phyloP scores from a whole-genome alignment of 2,329 filamentous ascomycete genomes.

The Colletotrichum shisoi region DNA sequence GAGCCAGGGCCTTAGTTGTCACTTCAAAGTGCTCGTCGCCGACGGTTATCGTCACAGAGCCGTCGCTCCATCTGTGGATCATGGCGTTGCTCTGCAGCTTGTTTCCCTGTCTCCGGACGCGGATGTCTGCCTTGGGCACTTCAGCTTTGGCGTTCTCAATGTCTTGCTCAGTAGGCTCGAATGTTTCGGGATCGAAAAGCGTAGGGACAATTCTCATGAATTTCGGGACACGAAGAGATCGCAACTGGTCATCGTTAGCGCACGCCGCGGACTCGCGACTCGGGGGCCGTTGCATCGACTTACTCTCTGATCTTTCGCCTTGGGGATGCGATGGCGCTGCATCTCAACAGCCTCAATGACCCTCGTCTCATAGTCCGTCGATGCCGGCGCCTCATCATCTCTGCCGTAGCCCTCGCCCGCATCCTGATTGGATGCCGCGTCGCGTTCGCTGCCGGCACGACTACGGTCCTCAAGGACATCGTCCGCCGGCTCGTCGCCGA shows the following conservation, averaged over 20 bases:
- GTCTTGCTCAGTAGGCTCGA: conserved; percentile 67
- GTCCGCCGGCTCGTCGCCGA: conserved; percentile 65
- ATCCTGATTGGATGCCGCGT: conserved; percentile 61
- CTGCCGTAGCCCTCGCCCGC: conserved; percentile 55
- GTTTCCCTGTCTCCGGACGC: conserved; percentile 73
- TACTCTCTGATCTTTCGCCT: conserved; percentile 75
- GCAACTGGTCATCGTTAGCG: conserved; percentile 59
- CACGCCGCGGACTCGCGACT: not conserved
- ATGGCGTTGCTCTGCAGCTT: conserved; percentile 77
- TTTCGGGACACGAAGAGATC: conserved; percentile 73
- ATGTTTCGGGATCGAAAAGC: conserved; percentile 71
- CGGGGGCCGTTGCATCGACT: conserved; percentile 42
- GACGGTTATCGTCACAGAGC: conserved; percentile 77
- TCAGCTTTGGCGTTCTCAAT: conserved; percentile 62
- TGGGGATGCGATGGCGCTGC: conserved; percentile 74
- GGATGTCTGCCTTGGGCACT: conserved; percentile 70
- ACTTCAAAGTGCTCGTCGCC: conserved; percentile 80
- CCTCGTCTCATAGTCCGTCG: conserved; percentile 54
- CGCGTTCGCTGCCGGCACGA: conserved; percentile 69
- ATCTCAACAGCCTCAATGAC: conserved; percentile 70
- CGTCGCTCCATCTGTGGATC: conserved; percentile 80
- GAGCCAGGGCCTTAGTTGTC: conserved; percentile 73
- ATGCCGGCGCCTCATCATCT: conserved; percentile 53
- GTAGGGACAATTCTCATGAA: conserved; percentile 76
- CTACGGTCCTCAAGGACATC: conserved; percentile 67